Conservation (phyloP, 805 yeast species). For the Middelhovenomyces tepae region DNA sequence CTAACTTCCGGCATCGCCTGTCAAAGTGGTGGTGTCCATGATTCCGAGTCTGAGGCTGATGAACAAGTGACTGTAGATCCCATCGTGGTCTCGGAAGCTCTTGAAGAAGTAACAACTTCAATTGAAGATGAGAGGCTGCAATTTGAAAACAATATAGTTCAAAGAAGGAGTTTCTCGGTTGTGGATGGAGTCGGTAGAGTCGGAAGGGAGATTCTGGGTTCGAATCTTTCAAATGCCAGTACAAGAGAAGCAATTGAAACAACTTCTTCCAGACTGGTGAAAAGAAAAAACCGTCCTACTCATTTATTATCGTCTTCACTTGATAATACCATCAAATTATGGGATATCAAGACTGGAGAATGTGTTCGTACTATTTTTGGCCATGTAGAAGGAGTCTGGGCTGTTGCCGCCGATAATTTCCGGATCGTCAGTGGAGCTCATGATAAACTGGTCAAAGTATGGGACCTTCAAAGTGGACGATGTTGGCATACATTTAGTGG, state of each 20-base stretch:
- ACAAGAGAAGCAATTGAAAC: constrained; percentile 6
- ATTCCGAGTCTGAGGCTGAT: no score
- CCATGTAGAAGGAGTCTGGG: constrained; percentile 98
- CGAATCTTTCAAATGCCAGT: constrained; percentile 4
- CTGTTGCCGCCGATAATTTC: constrained; percentile 90
- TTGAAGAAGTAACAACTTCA: constrained; percentile 6
- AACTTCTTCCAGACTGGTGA: constrained; percentile 17
- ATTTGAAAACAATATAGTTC: constrained; percentile 2
- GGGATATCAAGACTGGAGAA: constrained; percentile 82
- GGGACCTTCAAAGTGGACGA: constrained; percentile 93
- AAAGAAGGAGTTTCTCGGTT: background rate
- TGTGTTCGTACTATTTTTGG: constrained; percentile 95
- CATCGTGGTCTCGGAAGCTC: constrained; percentile 5
- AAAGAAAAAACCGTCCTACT: constrained; percentile 48
- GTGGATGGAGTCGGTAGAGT: background rate
- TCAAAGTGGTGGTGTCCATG: no score
- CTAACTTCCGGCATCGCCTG: constrained; percentile 11
- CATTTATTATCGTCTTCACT: constrained; percentile 80
- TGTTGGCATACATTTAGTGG: constrained; percentile 91
- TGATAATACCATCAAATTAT: constrained; percentile 85
- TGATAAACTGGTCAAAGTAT: constrained; percentile 78
- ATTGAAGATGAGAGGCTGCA: constrained; percentile 7
- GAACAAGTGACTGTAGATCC: constrained; percentile 9
- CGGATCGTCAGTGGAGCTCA: constrained; percentile 92
- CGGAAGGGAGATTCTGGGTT: constrained; percentile 7